Percentiles rank a stretch among this genome's conserved stretches.
Evolutionary conservation across 257 asterid genomes (phyloP).

Genomic region (Lantana camara): DNA sequence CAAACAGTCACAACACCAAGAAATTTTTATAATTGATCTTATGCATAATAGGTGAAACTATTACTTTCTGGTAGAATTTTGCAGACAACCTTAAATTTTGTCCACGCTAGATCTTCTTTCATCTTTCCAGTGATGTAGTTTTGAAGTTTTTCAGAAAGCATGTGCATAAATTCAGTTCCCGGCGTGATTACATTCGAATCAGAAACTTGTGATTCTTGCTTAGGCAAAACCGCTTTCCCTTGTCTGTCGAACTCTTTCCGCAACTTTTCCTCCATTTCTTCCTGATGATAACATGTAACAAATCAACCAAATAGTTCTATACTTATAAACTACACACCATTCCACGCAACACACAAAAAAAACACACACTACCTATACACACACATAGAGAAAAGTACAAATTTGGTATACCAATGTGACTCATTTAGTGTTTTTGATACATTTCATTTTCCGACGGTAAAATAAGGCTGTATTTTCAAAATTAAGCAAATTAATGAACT

Average conservation of each 20-base stretch:
- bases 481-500: too few relatives aligned
- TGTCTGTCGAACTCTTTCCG: constrained; percentile 42
- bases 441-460: too few relatives aligned
- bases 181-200: constrained; percentile 71
- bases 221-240: constrained; percentile 49
- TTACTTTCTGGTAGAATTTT: neutral
- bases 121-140: constrained; percentile 38
- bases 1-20: constrained; percentile 8
- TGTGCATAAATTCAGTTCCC: constrained; percentile 60
- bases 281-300: constrained; percentile 29
- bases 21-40: too few relatives aligned
- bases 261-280: constrained; percentile 40
- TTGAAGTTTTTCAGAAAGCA: constrained; percentile 40
- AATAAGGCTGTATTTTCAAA: too few relatives aligned
- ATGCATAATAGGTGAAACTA: too few relatives aligned
- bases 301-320: neutral
- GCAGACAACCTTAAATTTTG: constrained; percentile 45
- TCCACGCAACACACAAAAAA: neutral
- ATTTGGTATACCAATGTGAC: too few relatives aligned
- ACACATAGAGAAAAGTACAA: too few relatives aligned
- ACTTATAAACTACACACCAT: neutral
- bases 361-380: too few relatives aligned
- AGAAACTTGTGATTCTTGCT: constrained; percentile 44
- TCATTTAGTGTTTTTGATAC: too few relatives aligned
- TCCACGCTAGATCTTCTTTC: constrained; percentile 49